These are phyloP conservation scores for Penicillium psychrofluorescens DNA, from an alignment of 495 filamentous ascomycete genomes.

Conservation along the genomic window DNA sequence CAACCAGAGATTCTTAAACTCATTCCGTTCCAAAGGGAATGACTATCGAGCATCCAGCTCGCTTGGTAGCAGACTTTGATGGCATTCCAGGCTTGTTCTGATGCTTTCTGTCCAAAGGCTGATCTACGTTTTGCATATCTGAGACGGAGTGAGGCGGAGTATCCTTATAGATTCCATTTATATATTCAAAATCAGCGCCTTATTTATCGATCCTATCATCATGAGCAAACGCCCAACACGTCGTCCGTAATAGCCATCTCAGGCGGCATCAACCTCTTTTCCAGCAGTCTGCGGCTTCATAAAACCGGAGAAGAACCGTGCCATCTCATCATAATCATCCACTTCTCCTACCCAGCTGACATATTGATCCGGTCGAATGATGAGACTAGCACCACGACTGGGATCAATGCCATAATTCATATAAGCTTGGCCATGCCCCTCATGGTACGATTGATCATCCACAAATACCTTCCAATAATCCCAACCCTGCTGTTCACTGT, in stretches of 20 bases:
- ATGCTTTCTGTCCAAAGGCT: too few species aligned
- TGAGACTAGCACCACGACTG: slow-evolving; percentile 49
- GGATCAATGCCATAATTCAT: slow-evolving; percentile 50
- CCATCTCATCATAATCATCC: slow-evolving; percentile 31
- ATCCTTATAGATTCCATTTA: too few species aligned
- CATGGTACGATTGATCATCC: slow-evolving; percentile 55
- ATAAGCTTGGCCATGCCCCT: slow-evolving; percentile 56
- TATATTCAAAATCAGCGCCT: too few species aligned
- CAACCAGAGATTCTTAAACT: too few species aligned
- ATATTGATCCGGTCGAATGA: slow-evolving; percentile 58
- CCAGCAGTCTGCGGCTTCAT: slow-evolving; percentile 3
- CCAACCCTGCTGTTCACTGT: slow-evolving; percentile 42
- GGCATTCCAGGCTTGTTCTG: too few species aligned
- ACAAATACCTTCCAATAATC: slow-evolving; percentile 60
- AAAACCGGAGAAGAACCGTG: slow-evolving; percentile 6
- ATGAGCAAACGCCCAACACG: too few species aligned
- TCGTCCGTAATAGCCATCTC: too few species aligned
- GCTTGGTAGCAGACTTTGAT: slow-evolving; percentile 1
- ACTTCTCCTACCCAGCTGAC: slow-evolving; percentile 51
- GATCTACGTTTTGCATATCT: too few species aligned
- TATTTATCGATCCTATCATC: too few species aligned
- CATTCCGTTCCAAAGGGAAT: neutral
- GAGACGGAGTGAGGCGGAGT: too few species aligned
- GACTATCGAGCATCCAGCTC: neutral
- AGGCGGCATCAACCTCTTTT: too few species aligned